Conservation (phyloP, 2,329 filamentous ascomycete genomes). For the Lachnellula hyalina region DNA sequence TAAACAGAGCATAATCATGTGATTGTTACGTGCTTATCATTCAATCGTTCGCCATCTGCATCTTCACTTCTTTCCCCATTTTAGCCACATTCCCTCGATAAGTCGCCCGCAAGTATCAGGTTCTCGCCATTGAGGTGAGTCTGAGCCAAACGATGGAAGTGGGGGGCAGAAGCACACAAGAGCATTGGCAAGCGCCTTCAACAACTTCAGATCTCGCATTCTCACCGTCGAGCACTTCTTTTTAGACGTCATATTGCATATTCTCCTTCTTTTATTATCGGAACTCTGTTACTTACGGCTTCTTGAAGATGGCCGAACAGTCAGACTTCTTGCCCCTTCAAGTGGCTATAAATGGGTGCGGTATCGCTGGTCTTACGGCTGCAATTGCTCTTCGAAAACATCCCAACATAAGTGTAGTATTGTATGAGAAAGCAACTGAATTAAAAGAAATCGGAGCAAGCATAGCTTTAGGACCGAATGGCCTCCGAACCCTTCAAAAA, state of each 20-base stretch:
- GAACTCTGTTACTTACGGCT: not conserved
- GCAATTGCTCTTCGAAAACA: conserved; percentile 32
- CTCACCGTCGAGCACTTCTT: no score
- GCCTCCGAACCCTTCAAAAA: conserved; percentile 33
- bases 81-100: conserved; percentile 32
- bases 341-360: conserved; percentile 33
- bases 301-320: not conserved
- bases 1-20: not conserved
- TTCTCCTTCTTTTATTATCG: not conserved
- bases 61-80: conserved; percentile 27
- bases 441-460: conserved; percentile 36
- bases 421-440: conserved; percentile 34
- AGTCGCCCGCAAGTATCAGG: not conserved
- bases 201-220: no score
- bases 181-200: not conserved
- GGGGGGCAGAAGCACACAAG: not conserved
- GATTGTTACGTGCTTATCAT: conserved; percentile 8
- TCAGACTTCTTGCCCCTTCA: conserved; percentile 4
- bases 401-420: conserved; percentile 29
- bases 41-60: conserved; percentile 21
- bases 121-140: not conserved
- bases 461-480: conserved; percentile 36
- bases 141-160: not conserved
- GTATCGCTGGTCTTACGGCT: conserved; percentile 35
- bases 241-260: not conserved